Percentiles rank a stretch among this genome's conserved stretches.
phyloP scores from a whole-genome alignment of 177 flowering plant species.

The Vitis hybrid region DNA sequence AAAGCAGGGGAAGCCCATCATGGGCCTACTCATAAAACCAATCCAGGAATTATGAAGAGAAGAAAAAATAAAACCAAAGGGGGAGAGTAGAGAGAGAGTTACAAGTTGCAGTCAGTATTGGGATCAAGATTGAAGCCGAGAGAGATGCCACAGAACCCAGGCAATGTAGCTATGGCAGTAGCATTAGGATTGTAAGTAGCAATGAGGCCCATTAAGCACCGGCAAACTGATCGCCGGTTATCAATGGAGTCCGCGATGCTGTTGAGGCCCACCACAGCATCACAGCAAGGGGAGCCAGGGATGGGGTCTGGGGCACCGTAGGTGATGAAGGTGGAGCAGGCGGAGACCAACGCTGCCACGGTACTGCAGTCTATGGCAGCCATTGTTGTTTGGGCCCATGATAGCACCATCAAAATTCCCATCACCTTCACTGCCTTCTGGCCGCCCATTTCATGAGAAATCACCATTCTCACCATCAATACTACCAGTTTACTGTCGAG shows the following conservation, averaged over 20 bases:
- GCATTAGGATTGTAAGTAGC: conserved; percentile 46
- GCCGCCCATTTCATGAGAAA: conserved; percentile 4
- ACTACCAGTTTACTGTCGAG: background rate
- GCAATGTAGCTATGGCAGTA: conserved; percentile 60
- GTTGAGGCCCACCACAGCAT: conserved; percentile 35
- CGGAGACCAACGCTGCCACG: conserved; percentile 42
- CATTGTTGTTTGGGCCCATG: conserved; percentile 2
- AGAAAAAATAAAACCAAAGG: background rate
- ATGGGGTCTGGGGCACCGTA: conserved; percentile 55
- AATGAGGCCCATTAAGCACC: conserved; percentile 53
- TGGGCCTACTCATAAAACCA: no score
- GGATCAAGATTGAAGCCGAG: conserved; percentile 66
- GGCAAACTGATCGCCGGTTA: conserved; percentile 36
- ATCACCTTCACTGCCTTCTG: background rate
- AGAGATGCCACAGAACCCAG: conserved; percentile 65
- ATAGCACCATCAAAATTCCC: conserved; percentile 9
- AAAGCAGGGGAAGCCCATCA: no score
- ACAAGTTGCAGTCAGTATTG: conserved; percentile 58
- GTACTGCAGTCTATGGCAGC: conserved; percentile 41
- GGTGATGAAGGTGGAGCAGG: conserved; percentile 55
- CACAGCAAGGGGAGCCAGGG: conserved; percentile 65
- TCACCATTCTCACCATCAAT: background rate
- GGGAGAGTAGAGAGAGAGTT: conserved; percentile 15
- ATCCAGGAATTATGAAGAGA: no score
- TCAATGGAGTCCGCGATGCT: conserved; percentile 29